Base-by-base conservation (phyloP, 768 basidiomycete species). In the Megacollybia marginata region DNA sequence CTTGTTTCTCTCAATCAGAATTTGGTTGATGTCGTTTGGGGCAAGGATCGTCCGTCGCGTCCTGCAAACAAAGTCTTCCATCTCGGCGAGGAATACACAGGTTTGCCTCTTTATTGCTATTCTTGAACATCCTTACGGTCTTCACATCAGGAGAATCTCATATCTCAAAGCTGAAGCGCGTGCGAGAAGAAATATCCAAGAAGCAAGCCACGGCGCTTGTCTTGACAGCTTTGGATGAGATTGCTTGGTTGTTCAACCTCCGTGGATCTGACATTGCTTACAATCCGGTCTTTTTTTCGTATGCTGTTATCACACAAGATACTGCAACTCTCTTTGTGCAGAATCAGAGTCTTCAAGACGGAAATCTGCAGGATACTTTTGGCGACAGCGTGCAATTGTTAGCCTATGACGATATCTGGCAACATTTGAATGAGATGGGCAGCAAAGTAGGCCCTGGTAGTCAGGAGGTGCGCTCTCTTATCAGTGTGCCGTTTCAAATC, bases 181-280 rank as follows among this genome's bases (percentile, higher is more conserved):
- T 92, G 5, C 74, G 91, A 33, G 75, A 81, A 50, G 82, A 80
- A 57, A 76, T 80, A 18, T 69, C 68, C n/a, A 76, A 82, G 59
- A 70, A 74, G 52, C 65, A 70, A 3, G 69, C 67, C 1, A 62
- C 69, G 55, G 92, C 87, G 1, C 64, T 89, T 38, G 83, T 95
- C 1, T 77, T 97, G 4, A 85, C 76, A n/a, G 83, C 86, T 75
- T 78, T 98, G 18, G 95, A 98, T 63, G 95, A 98, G 63, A 82
- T 95, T 46, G 92, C 92, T 0, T 98, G 92, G 92, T 61, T 93
- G 35, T 89, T 92, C 69, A 94, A 97, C 64, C 71, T 99, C 32
- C 83, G 95, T 53, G 94, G 93, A 1, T 79, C 83, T 2, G 95
- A 97, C 62, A 94, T 98, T 58, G 83, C 83, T 33, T 97, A 78